Conservation (phyloP, 2,329 filamentous ascomycete genomes). For the Neurospora sp. region DNA sequence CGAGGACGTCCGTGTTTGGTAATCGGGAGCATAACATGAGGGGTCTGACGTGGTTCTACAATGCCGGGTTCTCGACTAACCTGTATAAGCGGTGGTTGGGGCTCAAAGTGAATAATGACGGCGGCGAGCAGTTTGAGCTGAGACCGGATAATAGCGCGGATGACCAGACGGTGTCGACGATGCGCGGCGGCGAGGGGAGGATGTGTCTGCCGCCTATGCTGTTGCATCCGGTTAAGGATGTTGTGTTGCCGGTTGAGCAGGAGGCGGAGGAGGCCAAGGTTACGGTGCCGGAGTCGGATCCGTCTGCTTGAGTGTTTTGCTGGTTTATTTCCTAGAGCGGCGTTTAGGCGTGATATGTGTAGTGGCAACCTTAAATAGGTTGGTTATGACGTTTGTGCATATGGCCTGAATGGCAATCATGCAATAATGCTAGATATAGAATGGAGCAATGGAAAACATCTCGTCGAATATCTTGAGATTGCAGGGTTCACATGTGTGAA, state of each 20-base stretch:
- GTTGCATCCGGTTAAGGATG: conserved; percentile 76
- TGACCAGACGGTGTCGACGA: conserved; percentile 36
- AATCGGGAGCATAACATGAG: conserved; percentile 83
- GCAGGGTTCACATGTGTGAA: not conserved
- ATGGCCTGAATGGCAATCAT: not conserved
- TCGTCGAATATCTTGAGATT: not conserved
- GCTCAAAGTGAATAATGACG: conserved; percentile 67
- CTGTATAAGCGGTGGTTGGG: conserved; percentile 83
- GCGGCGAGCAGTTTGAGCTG: conserved; percentile 66
- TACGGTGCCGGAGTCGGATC: conserved; percentile 41
- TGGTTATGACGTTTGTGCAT: conserved; percentile 2
- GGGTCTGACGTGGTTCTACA: conserved; percentile 88
- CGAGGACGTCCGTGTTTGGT: conserved; percentile 64
- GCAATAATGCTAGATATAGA: conserved; percentile 7
- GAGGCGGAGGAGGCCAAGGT: conserved; percentile 37
- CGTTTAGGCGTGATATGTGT: not conserved
- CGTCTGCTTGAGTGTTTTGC: conserved; percentile 26
- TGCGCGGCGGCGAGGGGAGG: conserved; percentile 63
- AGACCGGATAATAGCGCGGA: conserved; percentile 43
- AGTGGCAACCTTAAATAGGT: not conserved
- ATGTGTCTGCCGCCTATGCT: conserved; percentile 91
- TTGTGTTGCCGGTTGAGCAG: conserved; percentile 55
- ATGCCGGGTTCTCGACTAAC: conserved; percentile 70
- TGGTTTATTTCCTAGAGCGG: not conserved
- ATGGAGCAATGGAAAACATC: not conserved